Conservation (phyloP, 352 stramenopile species). For the Blastocystis sp. region DNA sequence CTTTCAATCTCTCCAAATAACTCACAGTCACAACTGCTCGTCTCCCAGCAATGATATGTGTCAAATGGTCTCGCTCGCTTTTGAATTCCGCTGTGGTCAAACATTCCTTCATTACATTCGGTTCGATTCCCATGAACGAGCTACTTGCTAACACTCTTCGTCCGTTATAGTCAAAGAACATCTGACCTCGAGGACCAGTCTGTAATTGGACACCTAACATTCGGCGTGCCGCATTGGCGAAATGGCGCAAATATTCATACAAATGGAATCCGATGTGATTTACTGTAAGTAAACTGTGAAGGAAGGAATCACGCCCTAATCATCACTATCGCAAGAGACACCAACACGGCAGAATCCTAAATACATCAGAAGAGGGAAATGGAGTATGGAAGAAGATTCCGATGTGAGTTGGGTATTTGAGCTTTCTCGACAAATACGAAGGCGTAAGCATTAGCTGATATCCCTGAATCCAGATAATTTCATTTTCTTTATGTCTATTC, state of each 20-base stretch:
- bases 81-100: slow-evolving; percentile 21
- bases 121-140: slow-evolving; percentile 92
- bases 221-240: slow-evolving; percentile 83
- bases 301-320: slow-evolving; percentile 78
- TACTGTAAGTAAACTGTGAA: slow-evolving; percentile 83
- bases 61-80: slow-evolving; percentile 54
- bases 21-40: slow-evolving; percentile 85
- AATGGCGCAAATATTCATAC: slow-evolving; percentile 87
- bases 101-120: slow-evolving; percentile 76
- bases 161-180: slow-evolving; percentile 90
- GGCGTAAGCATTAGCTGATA: slow-evolving; percentile 95
- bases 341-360: slow-evolving; percentile 84
- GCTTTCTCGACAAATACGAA: slow-evolving; percentile 86
- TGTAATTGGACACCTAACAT: slow-evolving; percentile 89
- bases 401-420: slow-evolving; percentile 85
- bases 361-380: slow-evolving; percentile 96
- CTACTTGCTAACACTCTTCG: slow-evolving; percentile 87
- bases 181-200: slow-evolving; percentile 83
- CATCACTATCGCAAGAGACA: background rate
- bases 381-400: slow-evolving; percentile 95
- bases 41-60: background rate
- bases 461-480: slow-evolving; percentile 94
- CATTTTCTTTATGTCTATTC: slow-evolving; percentile 75
- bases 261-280: slow-evolving; percentile 88
- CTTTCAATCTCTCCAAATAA: slow-evolving; percentile 89